Percentiles rank a stretch among this genome's conserved stretches.
Conservation (phyloP, 2,329 filamentous ascomycete genomes). For the Juglanconis juglandina region DNA sequence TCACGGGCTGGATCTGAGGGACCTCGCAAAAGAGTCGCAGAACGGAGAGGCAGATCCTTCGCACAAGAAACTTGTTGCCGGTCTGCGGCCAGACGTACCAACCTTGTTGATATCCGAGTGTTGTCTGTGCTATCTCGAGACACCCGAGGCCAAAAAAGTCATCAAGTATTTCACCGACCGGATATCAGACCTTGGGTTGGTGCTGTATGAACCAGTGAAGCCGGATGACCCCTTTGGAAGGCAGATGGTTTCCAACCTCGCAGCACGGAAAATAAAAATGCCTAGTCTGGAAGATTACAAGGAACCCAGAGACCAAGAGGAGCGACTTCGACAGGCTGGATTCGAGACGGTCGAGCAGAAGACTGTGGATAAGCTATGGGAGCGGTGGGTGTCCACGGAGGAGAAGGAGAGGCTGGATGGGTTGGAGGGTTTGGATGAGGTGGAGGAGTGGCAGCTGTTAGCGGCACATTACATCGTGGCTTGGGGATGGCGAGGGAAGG, state of each 20-base stretch:
- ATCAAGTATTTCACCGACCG: slow-evolving; percentile 60
- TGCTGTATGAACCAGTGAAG: slow-evolving; percentile 86
- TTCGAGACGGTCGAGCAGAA: slow-evolving; percentile 48
- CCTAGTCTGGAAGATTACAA: slow-evolving; percentile 76
- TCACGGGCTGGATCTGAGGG: slow-evolving; percentile 69
- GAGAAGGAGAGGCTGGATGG: slow-evolving; percentile 78
- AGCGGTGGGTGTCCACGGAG: slow-evolving; percentile 62
- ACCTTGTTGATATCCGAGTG: slow-evolving; percentile 92
- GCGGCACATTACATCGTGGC: slow-evolving; percentile 85
- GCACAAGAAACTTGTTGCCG: slow-evolving; percentile 11
- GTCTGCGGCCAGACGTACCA: slow-evolving; percentile 56
- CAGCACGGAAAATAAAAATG: slow-evolving; percentile 75
- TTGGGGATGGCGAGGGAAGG: slow-evolving; percentile 73
- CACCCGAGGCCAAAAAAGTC: slow-evolving; percentile 59
- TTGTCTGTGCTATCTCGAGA: slow-evolving; percentile 84
- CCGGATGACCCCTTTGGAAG: slow-evolving; percentile 82
- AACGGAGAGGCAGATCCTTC: slow-evolving; percentile 15
- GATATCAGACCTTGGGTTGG: slow-evolving; percentile 50
- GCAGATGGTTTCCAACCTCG: slow-evolving; percentile 89
- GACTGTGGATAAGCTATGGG: slow-evolving; percentile 63
- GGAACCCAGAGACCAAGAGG: slow-evolving; percentile 63
- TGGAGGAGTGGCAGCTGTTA: slow-evolving; percentile 89
- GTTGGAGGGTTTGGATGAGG: slow-evolving; percentile 86
- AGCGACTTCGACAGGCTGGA: slow-evolving; percentile 63
- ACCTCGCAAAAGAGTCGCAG: slow-evolving; percentile 37